Evolutionary conservation across 2,329 filamentous ascomycete species (phyloP).

Genomic region (Ophiostoma fasciatum): DNA sequence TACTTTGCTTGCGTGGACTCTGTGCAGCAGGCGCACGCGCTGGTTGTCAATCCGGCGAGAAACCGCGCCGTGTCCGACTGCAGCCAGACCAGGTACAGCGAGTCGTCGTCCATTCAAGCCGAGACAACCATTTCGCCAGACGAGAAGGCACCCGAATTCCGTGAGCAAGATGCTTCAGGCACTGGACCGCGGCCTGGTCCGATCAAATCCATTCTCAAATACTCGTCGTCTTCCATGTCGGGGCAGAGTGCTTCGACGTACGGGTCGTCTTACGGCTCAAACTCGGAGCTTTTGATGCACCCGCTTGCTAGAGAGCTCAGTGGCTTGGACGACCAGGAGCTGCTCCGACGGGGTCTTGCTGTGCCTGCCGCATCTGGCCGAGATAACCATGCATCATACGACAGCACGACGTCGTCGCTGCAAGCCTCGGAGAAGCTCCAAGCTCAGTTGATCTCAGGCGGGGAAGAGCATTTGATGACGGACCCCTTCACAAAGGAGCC

Average conservation of each 20-base stretch:
- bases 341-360: constrained; percentile 5
- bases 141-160: no score
- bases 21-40: not conserved
- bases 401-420: not conserved
- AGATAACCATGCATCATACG: not conserved
- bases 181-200: not conserved
- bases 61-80: no score
- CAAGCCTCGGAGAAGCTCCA: not conserved
- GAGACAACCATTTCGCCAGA: not conserved
- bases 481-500: no score
- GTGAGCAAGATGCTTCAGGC: no score
- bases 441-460: not conserved
- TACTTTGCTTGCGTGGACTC: constrained; percentile 6
- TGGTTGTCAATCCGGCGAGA: not conserved
- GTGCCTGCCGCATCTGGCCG: not conserved
- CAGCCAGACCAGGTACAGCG: no score
- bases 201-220: constrained; percentile 8
- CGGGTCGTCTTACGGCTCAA: constrained; percentile 1
- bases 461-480: constrained; percentile 2
- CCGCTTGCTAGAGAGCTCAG: constrained; percentile 2
- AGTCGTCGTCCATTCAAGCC: no score
- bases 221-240: constrained; percentile 3
- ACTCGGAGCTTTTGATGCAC: constrained; percentile 4
- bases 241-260: constrained; percentile 3
- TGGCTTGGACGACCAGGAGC: not conserved